phyloP scores from a whole-genome alignment of 176 grass and related monocot genomes.

The Triticum monococcum region DNA sequence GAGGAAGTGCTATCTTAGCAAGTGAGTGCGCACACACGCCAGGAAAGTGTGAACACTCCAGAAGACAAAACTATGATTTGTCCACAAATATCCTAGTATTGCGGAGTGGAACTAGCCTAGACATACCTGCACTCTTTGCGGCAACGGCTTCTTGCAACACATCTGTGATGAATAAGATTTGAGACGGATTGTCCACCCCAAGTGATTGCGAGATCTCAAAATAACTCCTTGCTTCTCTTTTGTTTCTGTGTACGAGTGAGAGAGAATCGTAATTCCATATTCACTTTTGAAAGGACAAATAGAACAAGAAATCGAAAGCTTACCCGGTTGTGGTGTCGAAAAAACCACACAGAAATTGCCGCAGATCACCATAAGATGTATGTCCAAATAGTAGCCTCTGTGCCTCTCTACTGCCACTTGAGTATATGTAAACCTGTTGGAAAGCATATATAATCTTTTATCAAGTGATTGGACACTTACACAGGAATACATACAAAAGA shows the following conservation, averaged over 20 bases:
- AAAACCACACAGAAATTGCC: conserved; percentile 76
- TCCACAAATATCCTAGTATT: conserved; percentile 3
- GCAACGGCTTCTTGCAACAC: conserved; percentile 86
- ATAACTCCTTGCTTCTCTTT: conserved; percentile 88
- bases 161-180: conserved; percentile 91
- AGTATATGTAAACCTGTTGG: conserved; percentile 93
- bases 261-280: conserved; percentile 10
- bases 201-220: conserved; percentile 78
- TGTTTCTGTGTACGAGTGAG: conserved; percentile 53
- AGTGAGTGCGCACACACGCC: not conserved
- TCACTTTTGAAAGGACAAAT: conserved; percentile 17
- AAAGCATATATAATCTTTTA: conserved; percentile 24
- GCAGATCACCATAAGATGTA: conserved; percentile 71
- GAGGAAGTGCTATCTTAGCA: not conserved
- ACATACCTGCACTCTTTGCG: conserved; percentile 77
- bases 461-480: not conserved
- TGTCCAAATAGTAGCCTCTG: conserved; percentile 95
- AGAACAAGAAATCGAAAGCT: conserved; percentile 38
- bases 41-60: not conserved
- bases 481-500: not conserved
- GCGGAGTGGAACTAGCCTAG: conserved; percentile 10
- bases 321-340: conserved; percentile 94
- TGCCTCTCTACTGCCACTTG: conserved; percentile 94
- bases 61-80: not conserved
- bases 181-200: conserved; percentile 74